A percentile compares a stretch with the other conserved stretches of the same genome.
Conservation (phyloP, 1,284 basidiomycete species). For the Papiliotrema nemorosa region DNA sequence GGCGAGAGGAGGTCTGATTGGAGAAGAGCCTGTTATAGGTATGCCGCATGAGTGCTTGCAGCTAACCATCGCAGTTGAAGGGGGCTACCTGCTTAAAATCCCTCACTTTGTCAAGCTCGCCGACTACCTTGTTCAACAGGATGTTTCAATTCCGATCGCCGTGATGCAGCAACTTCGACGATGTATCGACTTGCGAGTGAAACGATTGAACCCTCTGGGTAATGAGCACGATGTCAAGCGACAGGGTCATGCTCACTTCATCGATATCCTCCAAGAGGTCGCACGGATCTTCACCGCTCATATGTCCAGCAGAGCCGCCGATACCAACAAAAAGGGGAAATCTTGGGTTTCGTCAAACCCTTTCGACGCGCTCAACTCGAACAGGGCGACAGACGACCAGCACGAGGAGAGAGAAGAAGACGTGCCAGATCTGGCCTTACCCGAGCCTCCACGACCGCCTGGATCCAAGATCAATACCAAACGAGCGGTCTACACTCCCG, state of each 20-base stretch:
- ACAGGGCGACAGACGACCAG: no score
- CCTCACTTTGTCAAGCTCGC: constrained; percentile 9
- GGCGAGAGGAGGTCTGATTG: not conserved
- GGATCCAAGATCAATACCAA: not conserved
- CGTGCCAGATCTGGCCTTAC: constrained; percentile 15
- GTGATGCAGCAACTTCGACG: constrained; percentile 11
- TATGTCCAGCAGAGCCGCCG: not conserved
- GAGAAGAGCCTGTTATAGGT: no score
- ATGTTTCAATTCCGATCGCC: constrained; percentile 12
- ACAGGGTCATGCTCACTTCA: constrained; percentile 8
- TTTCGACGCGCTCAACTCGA: constrained; percentile 2
- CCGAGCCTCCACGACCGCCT: constrained; percentile 6
- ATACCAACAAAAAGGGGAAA: not conserved
- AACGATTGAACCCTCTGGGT: constrained; percentile 1
- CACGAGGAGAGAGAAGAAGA: constrained; percentile 8
- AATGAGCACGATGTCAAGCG: not conserved
- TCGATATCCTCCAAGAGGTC: constrained; percentile 7
- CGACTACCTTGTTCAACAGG: constrained; percentile 5
- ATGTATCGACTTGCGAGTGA: constrained; percentile 9
- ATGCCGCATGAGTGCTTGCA: not conserved
- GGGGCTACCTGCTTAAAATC: constrained; percentile 5
- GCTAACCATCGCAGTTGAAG: not conserved
- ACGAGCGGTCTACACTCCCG: constrained; percentile 1
- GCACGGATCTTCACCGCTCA: constrained; percentile 1
- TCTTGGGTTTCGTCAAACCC: not conserved